Conservation (phyloP, 257 asterid genomes). For the Ligustrum vulgare region DNA sequence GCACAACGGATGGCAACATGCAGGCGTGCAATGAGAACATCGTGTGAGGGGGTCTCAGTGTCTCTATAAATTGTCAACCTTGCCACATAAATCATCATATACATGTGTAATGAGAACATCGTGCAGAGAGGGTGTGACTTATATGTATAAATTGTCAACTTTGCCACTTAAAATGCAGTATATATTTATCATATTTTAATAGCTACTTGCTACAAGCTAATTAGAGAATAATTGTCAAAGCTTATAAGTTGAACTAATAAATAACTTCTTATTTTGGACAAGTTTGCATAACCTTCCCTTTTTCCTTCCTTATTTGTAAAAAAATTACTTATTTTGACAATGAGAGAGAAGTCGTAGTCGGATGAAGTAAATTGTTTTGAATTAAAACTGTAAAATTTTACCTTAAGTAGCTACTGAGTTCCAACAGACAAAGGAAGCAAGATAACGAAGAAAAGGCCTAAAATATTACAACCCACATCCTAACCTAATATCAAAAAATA, state of each 20-base stretch:
- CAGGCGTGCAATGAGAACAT: background rate
- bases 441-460: background rate
- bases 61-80: background rate
- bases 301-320: background rate
- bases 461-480: background rate
- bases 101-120: background rate
- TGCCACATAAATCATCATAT: background rate
- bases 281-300: background rate
- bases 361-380: background rate
- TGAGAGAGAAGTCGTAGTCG: background rate
- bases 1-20: background rate
- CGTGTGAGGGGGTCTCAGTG: background rate
- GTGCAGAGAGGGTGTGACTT: background rate
- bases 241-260: background rate
- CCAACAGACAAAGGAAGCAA: background rate
- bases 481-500: background rate
- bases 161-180: background rate
- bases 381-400: background rate
- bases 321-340: background rate
- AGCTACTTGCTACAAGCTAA: background rate
- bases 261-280: background rate
- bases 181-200: background rate
- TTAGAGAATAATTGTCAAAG: background rate
- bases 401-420: background rate
- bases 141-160: background rate